Evolutionary conservation across 331 rosid genomes (phyloP), one percentile per base, ranked within the genome.

Genomic region (Spiraea crenata): DNA sequence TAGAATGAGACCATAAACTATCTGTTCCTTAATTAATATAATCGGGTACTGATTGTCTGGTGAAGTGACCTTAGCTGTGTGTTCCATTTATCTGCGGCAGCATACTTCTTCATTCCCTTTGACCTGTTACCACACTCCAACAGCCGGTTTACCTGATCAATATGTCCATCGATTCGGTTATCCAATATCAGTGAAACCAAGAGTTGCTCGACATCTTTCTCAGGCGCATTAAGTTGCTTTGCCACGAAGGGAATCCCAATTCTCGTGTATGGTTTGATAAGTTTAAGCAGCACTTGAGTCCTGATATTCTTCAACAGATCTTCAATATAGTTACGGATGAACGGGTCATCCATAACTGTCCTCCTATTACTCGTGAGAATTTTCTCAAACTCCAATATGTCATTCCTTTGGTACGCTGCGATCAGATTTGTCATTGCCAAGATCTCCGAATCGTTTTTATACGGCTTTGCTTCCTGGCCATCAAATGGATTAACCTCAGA

Each of bases 391-490:
- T 93, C 99, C 74, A 91, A 81, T 76, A 93, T 93, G 82, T 93
- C 99, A 84, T 93, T 93, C 52, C 95, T 86, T 80, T 93, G 99
- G 83, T 87, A 93, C 8, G 99, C 97, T 72, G 99, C 97, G 77
- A 93, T 89, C 58, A 93, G 85, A 82, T 93, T 91, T 82, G 99
- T 93, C 99, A 93, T 93, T 9, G 96, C 99, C 86, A 93, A 85
- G 80, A 93, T 93, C 83, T 93, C 99, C 41, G 99, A 96, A 77
- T 93, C 99, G 77, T 89, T 93, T 90, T 93, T 91, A 80, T 93
- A 93, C 98, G 98, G 98, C 77, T 93, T 93, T 69, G 99, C 97
- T 79, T 93, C 97, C 80, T 93, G 97, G 70, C 99, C 99, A 75
- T 93, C 99, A 70, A 95, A 95, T 58, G 99, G 99, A 84, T 95